A percentile compares a stretch with the other conserved stretches of the same genome.
Conservation (phyloP, 2,329 filamentous ascomycete genomes). For the Aureobasidium sp. region DNA sequence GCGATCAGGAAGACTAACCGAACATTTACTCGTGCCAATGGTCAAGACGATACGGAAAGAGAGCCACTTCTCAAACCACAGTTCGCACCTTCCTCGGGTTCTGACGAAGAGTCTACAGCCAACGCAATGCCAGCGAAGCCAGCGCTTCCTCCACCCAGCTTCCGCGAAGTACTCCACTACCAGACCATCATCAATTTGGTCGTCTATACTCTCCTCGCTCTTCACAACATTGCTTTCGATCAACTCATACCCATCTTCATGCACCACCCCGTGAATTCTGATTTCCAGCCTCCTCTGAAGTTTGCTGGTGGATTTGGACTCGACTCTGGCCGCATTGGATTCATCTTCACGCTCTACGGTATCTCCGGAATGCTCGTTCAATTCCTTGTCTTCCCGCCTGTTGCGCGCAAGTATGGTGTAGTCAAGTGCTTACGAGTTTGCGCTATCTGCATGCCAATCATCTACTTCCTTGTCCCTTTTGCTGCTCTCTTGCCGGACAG, state of each 20-base stretch:
- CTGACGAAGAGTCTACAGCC: slow-evolving; percentile 8
- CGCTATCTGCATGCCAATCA: slow-evolving; percentile 60
- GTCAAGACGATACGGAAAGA: slow-evolving; percentile 1
- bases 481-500: slow-evolving; percentile 53
- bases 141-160: slow-evolving; percentile 28
- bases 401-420: slow-evolving; percentile 66
- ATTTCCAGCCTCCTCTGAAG: slow-evolving; percentile 62
- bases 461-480: slow-evolving; percentile 78
- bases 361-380: slow-evolving; percentile 72
- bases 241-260: slow-evolving; percentile 84
- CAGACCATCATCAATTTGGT: slow-evolving; percentile 70
- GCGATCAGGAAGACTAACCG: slow-evolving; percentile 1
- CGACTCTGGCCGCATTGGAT: slow-evolving; percentile 65
- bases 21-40: background rate
- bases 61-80: slow-evolving; percentile 13
- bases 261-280: slow-evolving; percentile 59
- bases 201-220: slow-evolving; percentile 70
- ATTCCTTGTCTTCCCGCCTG: slow-evolving; percentile 72
- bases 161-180: slow-evolving; percentile 60
- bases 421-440: slow-evolving; percentile 64
- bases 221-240: slow-evolving; percentile 79
- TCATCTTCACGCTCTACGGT: slow-evolving; percentile 78
- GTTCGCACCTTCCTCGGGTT: background rate
- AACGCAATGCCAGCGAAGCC: slow-evolving; percentile 14
- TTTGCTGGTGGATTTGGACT: slow-evolving; percentile 76